These are phyloP conservation scores for Phytophthora agathidicida DNA, from an alignment of 352 stramenopile genomes.

Conservation along the genomic window DNA sequence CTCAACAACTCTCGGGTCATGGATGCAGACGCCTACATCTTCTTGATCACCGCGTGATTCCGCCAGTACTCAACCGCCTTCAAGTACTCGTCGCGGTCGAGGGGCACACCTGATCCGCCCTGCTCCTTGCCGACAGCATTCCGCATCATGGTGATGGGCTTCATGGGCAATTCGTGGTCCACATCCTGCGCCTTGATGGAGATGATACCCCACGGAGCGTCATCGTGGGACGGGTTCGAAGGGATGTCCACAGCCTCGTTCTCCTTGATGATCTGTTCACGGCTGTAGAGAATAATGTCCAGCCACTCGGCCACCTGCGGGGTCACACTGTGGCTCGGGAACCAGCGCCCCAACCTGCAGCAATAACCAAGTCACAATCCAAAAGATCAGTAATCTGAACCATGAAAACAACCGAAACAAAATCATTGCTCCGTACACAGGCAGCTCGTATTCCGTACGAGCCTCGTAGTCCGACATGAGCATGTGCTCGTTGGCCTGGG, in stretches of 20 bases:
- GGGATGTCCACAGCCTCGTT: conserved; percentile 84
- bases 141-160: conserved; percentile 98
- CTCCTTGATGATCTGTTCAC: conserved; percentile 97
- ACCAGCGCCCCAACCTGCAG: conserved; percentile 84
- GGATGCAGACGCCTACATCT: conserved; percentile 33
- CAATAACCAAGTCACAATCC: not conserved
- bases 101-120: conserved; percentile 85
- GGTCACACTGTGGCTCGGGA: conserved; percentile 91
- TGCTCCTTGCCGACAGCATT: conserved; percentile 98
- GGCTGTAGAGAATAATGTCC: conserved; percentile 98
- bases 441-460: conserved; percentile 93
- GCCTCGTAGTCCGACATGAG: conserved; percentile 95
- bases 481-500: conserved; percentile 92
- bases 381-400: conserved; percentile 7
- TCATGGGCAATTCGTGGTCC: conserved; percentile 97
- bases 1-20: not conserved
- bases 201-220: conserved; percentile 94
- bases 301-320: conserved; percentile 93
- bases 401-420: not conserved
- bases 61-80: conserved; percentile 90
- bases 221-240: conserved; percentile 46
- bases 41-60: conserved; percentile 87
- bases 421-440: conserved; percentile 70
- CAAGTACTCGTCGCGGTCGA: conserved; percentile 83
- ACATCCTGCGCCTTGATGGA: conserved; percentile 98